Conservation (phyloP, 2,329 filamentous ascomycete species). For the Setomelanomma holmii region DNA sequence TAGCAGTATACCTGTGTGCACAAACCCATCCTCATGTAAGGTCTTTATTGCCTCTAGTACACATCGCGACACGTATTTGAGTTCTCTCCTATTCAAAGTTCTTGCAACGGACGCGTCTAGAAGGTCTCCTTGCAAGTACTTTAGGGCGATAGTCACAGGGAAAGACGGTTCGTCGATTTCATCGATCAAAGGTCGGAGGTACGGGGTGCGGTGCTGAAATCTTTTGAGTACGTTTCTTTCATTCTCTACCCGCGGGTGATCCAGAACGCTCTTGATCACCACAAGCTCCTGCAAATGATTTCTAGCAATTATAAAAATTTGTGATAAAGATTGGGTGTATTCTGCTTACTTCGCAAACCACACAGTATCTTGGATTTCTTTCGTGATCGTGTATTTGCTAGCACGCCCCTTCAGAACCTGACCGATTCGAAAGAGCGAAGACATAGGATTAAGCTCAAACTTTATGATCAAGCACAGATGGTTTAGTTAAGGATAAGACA, state of each 20-base stretch:
- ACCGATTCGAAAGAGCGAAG: slow-evolving; percentile 20
- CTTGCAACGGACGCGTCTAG: slow-evolving; percentile 13
- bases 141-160: slow-evolving; percentile 27
- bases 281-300: slow-evolving; percentile 17
- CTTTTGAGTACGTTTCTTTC: slow-evolving; percentile 31
- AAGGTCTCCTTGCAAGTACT: slow-evolving; percentile 27
- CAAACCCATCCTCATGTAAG: slow-evolving; percentile 35
- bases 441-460: not conserved
- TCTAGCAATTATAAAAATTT: slow-evolving; percentile 3
- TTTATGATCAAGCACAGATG: not conserved
- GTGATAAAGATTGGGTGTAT: not conserved
- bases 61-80: slow-evolving; percentile 23
- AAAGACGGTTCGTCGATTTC: slow-evolving; percentile 27
- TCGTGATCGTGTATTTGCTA: slow-evolving; percentile 23
- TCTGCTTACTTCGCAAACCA: slow-evolving; percentile 28
- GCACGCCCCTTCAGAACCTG: slow-evolving; percentile 20
- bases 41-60: slow-evolving; percentile 30
- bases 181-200: slow-evolving; percentile 32
- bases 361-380: slow-evolving; percentile 24
- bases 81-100: slow-evolving; percentile 18
- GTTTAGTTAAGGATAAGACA: not conserved
- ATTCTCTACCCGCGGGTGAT: slow-evolving; percentile 30
- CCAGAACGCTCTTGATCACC: slow-evolving; percentile 32
- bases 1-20: slow-evolving; percentile 28
- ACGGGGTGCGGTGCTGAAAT: slow-evolving; percentile 26